Base-by-base conservation (phyloP, 2,329 filamentous ascomycete species). In the Colletotrichum truncatum region DNA sequence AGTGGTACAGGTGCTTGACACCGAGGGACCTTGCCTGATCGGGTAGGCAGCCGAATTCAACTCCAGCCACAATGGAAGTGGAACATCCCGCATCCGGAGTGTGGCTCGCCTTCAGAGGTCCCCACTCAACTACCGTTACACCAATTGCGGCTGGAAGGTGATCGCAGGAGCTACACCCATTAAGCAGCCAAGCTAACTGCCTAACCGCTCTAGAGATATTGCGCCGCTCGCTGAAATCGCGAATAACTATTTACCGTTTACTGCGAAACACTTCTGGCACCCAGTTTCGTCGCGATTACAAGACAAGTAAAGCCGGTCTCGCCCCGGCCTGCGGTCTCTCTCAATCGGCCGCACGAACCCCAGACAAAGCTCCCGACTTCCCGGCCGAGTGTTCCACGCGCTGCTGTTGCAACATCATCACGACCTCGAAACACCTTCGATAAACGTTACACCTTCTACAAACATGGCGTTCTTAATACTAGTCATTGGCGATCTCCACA, bases 401-500 rank as follows among this genome's bases (percentile, higher is more conserved):
- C 39, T 43, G 54, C 54, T n/a, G 21, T 28, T 21, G 16, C 63
- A 43, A 30, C 25, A 7, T 11, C 23, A 60, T 53, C 53, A 51
- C 34, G 36, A 41, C n/a, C 38, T 38, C 14, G 18, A 49, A 32
- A 49, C 54, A 23, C 41, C 4, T 28, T 16, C 12, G 14, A 46
- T 36, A 45, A 25, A 21, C 9, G 16, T 38, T 41, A n/a, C 48
- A 26, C 12, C n/a, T 18, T 5, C 26, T 59, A 28, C 63, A 73
- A 91, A 89, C 84, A 93, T 95, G 83, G 93, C 93, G 69, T 93
- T 95, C 81, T 86, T 97, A 71, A 94, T 97, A 76, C 88, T 97
- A 76, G 93, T 96, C 75, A 93, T 97, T 72, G 93, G 93, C 78
- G 94, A 97, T 82, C 88, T 97, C 58, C 94, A 97, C 83, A 97